These are phyloP conservation scores for Auricularia sp. DNA, from an alignment of 768 basidiomycete genomes.

Conservation along the genomic window DNA sequence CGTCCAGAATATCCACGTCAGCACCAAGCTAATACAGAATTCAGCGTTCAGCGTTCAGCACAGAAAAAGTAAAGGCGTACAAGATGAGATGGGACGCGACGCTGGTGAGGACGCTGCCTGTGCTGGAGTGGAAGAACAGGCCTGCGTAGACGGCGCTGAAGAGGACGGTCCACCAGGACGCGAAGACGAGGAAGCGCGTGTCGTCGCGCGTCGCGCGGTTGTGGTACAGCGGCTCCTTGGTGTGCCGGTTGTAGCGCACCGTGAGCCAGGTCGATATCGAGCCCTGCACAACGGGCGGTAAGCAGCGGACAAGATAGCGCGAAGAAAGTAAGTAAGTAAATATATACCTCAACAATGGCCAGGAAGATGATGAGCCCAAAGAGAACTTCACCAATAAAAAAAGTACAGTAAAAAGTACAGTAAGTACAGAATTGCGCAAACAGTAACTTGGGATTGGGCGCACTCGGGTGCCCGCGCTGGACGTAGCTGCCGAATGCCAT, in stretches of 20 bases:
- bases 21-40: conserved; percentile 33
- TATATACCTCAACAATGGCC: conserved; percentile 50
- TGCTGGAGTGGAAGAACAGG: conserved; percentile 43
- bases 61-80: conserved; percentile 30
- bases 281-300: conserved; percentile 31
- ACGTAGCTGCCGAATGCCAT: conserved; percentile 34
- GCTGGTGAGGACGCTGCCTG: conserved; percentile 45
- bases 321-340: too few relatives aligned
- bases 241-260: conserved; percentile 45
- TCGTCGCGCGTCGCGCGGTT: conserved; percentile 45
- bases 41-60: conserved; percentile 1
- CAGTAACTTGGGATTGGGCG: conserved; percentile 12
- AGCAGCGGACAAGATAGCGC: too few relatives aligned
- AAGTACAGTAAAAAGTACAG: conserved; percentile 7
- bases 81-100: conserved; percentile 54
- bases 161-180: conserved; percentile 62
- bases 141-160: conserved; percentile 41
- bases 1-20: conserved; percentile 75
- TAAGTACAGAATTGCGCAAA: background rate
- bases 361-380: conserved; percentile 50
- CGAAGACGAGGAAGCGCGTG: conserved; percentile 58
- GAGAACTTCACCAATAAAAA: conserved; percentile 26
- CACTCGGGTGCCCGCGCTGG: conserved; percentile 48
- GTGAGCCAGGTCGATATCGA: conserved; percentile 66
- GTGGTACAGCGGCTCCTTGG: conserved; percentile 33